phyloP scores from a whole-genome alignment of 208 protist species.

The Naegleria lovaniensis region DNA sequence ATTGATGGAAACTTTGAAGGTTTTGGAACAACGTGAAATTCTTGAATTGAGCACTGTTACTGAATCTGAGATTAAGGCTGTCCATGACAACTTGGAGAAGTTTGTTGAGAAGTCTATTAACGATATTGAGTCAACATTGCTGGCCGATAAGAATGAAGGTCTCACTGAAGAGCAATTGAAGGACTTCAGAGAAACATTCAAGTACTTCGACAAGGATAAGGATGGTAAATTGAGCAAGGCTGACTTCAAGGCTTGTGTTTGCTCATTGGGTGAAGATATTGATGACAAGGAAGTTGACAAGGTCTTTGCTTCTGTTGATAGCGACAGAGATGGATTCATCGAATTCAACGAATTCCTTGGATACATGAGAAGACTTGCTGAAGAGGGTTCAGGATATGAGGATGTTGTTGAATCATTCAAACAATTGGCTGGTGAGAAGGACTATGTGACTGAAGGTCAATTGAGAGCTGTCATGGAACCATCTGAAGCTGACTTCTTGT shows the following conservation, averaged over 20 bases:
- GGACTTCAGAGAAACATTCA: conserved; percentile 13
- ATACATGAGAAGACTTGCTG: not conserved
- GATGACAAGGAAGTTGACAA: not conserved
- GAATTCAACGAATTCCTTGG: not conserved
- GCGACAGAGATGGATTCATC: not conserved
- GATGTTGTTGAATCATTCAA: conserved; percentile 21
- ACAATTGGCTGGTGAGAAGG: not conserved
- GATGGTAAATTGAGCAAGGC: not conserved
- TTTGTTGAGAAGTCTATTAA: not conserved
- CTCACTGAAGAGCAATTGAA: conserved; percentile 11
- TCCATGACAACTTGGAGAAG: not conserved
- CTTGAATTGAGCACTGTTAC: not conserved
- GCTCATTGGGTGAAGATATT: conserved; percentile 25
- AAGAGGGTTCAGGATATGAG: not conserved
- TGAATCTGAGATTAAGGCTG: not conserved
- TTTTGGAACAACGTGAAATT: not conserved
- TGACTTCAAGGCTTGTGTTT: conserved; percentile 3
- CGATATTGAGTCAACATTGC: not conserved
- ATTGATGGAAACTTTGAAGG: not conserved
- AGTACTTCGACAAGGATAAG: conserved; percentile 9
- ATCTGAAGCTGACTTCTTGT: not conserved
- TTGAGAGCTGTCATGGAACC: not conserved
- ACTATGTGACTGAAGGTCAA: not conserved
- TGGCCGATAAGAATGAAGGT: not conserved
- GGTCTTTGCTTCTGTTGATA: not conserved